These are phyloP conservation scores for Monosiga brevicollis DNA, from an alignment of 78 protist genomes.

Conservation along the genomic window DNA sequence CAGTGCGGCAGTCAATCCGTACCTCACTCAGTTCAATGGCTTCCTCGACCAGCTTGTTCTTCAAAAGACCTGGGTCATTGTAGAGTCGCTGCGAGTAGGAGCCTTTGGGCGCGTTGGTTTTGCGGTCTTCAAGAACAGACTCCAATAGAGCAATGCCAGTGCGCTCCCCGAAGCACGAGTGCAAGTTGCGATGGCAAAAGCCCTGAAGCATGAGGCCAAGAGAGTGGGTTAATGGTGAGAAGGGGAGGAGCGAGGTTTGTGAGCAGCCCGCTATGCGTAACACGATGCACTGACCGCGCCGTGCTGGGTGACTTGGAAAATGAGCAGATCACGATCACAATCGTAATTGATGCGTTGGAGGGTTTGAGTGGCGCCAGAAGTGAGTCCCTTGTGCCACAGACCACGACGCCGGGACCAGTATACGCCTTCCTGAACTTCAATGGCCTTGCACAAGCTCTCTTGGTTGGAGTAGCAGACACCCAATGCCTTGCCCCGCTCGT, in stretches of 20 bases:
- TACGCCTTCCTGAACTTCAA: constrained; percentile 32
- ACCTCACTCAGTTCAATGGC: constrained; percentile 37
- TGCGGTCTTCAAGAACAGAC: constrained; percentile 2
- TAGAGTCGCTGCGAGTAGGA: constrained; percentile 59
- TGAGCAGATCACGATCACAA: constrained; percentile 51
- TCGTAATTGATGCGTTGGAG: constrained; percentile 25
- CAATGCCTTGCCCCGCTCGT: constrained; percentile 30
- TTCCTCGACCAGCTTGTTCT: constrained; percentile 53
- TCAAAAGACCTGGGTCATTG: constrained; percentile 33
- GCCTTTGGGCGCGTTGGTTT: constrained; percentile 24
- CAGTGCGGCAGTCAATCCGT: background rate
- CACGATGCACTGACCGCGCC: background rate
- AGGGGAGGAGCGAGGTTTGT: background rate
- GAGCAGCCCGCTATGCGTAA: too few species aligned
- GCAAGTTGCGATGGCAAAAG: constrained; percentile 34
- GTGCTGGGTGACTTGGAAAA: constrained; percentile 39
- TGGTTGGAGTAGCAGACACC: constrained; percentile 41
- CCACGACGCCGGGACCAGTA: constrained; percentile 52
- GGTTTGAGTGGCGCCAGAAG: constrained; percentile 48
- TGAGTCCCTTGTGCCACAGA: constrained; percentile 62
- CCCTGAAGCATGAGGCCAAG: background rate
- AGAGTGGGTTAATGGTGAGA: background rate
- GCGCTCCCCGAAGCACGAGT: constrained; percentile 18
- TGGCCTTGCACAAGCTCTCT: constrained; percentile 20
- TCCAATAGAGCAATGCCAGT: constrained; percentile 16